phyloP scores from a whole-genome alignment of 192 early-diverging fungal genomes.

The Polychytrium aggregatum region DNA sequence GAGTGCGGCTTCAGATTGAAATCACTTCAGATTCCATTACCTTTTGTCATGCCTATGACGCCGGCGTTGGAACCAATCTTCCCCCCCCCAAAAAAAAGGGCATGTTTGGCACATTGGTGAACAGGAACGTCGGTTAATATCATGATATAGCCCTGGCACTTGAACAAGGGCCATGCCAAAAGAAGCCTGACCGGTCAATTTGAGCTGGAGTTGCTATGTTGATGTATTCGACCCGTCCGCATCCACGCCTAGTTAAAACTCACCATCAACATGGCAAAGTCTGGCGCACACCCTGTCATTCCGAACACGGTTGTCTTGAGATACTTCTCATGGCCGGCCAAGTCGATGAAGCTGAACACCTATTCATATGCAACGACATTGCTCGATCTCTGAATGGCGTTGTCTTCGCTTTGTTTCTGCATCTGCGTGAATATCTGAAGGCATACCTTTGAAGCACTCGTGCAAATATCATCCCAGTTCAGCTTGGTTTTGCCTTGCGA shows the following conservation, averaged over 20 bases:
- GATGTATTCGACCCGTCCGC: no score
- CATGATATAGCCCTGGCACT: no score
- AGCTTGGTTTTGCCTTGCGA: constrained; percentile 40
- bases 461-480: constrained; percentile 76
- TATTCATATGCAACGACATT: no score
- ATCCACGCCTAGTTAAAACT: no score
- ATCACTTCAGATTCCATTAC: constrained; percentile 1
- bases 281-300: constrained; percentile 78
- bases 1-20: constrained; percentile 2
- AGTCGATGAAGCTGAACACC: constrained; percentile 75
- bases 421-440: no score
- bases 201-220: no score
- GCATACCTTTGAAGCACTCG: constrained; percentile 54
- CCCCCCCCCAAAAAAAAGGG: constrained; percentile 42
- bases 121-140: no score
- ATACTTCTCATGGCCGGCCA: constrained; percentile 82
- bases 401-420: no score
- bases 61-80: constrained; percentile 51
- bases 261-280: constrained; percentile 76
- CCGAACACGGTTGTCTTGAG: constrained; percentile 83
- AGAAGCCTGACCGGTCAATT: no score
- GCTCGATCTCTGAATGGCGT: no score
- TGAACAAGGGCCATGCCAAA: no score
- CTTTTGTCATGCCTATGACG: constrained; percentile 83
- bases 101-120: no score